Base-by-base conservation (phyloP, 129 eudicot species). In the Deinandra increscens region DNA sequence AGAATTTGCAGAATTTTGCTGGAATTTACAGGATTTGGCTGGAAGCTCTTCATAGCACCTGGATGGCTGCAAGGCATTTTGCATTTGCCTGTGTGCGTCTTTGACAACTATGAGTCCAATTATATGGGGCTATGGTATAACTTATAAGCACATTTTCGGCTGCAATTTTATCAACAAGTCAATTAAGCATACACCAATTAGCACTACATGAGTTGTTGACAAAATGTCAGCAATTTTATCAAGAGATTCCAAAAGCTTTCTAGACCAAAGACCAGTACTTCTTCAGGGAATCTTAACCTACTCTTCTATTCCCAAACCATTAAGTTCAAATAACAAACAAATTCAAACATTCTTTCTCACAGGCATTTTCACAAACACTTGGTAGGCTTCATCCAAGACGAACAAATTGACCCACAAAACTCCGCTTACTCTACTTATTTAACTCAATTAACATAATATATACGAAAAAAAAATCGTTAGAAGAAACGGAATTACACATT, bases 321-420 rank as follows among this genome's bases (percentile, higher is more conserved):
- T 39, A 71, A 51, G 33, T 9, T 37, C 12, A 39, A 53, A 69
- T 9, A 55, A 34, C 71, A 38, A 34, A 37, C 68, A 14, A 44
- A 53, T 26, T 33, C 78, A 0, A 72, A 69, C 67, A 60, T 73
- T 67, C 6, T 12, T 33, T 37, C 20, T 9, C 60, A 15, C 38
- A 3, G 64, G 0, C 80, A 80, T 69, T 64, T 55, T 60, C 43
- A 63, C 69, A 69, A 69, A 75, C 80, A 69, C 20, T 45, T 64
- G 77, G 58, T 61, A 37, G 63, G 46, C 77, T 34, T 72, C 62
- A 44, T 37, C 34, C 38, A 60, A 42, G 1, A 44, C 10, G 14
- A 3, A 9, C 18, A 19, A 49, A 61, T 50, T 60, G 19, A 46
- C 60, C 61, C 5, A 36, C 20, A 34, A 20, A 62, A 45, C 60